Evolutionary conservation across 106 monocot genomes (phyloP).

Genomic region (Apostasia ramifera): DNA sequence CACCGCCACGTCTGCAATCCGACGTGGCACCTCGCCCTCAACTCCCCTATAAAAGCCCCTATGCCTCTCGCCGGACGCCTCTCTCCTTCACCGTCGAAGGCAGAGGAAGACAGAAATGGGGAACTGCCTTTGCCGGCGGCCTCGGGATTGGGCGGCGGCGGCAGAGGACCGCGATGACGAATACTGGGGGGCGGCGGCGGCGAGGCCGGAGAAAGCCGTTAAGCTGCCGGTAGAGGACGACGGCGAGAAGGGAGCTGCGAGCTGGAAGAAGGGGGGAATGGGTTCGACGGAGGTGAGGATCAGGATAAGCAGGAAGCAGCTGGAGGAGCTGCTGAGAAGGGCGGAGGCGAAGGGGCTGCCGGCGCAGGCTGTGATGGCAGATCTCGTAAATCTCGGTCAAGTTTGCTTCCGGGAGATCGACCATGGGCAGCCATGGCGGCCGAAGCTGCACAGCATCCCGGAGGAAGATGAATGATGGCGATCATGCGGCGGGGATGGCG

Average conservation of each 20-base stretch:
- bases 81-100: neutral
- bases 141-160: neutral
- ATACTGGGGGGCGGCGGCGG: too few relatives aligned
- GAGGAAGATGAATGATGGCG: slow-evolving; percentile 4
- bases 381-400: slow-evolving; percentile 1
- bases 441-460: slow-evolving; percentile 26
- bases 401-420: neutral
- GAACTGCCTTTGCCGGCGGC: neutral
- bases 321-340: slow-evolving; percentile 30
- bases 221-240: neutral
- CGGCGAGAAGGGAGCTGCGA: neutral
- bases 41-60: neutral
- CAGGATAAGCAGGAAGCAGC: slow-evolving; percentile 43
- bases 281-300: slow-evolving; percentile 26
- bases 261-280: neutral
- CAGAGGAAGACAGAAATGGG: neutral
- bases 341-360: slow-evolving; percentile 15
- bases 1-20: too few relatives aligned
- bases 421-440: slow-evolving; percentile 14
- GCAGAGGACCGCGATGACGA: too few relatives aligned
- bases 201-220: too few relatives aligned
- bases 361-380: slow-evolving; percentile 10
- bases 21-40: neutral
- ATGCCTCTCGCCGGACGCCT: neutral
- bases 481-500: neutral